A percentile compares a stretch with the other conserved stretches of the same genome.
Conservation (phyloP, 768 basidiomycete species). For the Psilocybe tampanensis region DNA sequence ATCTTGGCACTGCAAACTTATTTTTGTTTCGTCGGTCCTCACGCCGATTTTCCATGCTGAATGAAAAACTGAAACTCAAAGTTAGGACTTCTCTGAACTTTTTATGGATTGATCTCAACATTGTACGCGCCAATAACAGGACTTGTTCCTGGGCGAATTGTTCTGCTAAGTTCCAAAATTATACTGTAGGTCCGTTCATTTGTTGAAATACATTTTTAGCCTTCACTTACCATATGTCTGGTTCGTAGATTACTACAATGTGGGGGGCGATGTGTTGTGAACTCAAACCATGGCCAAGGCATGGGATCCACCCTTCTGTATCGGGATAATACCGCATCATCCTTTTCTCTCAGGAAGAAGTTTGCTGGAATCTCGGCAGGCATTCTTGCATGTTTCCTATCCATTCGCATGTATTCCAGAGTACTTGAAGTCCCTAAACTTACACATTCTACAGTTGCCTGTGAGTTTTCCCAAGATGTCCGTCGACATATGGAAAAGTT, state of each 20-base stretch:
- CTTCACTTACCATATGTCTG: conserved; percentile 1
- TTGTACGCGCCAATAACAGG: not conserved
- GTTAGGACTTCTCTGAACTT: not conserved
- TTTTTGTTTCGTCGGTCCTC: too few species aligned
- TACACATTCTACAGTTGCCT: not conserved
- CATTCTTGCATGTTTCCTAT: not conserved
- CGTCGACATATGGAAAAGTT: not conserved
- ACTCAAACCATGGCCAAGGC: conserved; percentile 9
- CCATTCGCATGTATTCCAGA: not conserved
- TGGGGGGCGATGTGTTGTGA: not conserved
- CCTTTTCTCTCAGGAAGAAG: not conserved
- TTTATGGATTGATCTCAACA: not conserved
- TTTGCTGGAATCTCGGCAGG: not conserved
- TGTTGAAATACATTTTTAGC: not conserved
- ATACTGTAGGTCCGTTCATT: conserved; percentile 3
- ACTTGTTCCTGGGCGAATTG: not conserved
- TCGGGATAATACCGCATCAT: not conserved
- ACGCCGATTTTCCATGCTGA: too few species aligned
- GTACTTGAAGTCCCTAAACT: not conserved
- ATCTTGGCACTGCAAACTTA: not conserved
- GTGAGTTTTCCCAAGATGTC: not conserved
- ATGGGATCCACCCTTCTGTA: conserved; percentile 4
- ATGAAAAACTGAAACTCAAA: too few species aligned
- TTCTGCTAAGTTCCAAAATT: not conserved
- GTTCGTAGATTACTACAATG: not conserved